Evolutionary conservation across 805 yeast species (phyloP).

Genomic region (Pichia californica): DNA sequence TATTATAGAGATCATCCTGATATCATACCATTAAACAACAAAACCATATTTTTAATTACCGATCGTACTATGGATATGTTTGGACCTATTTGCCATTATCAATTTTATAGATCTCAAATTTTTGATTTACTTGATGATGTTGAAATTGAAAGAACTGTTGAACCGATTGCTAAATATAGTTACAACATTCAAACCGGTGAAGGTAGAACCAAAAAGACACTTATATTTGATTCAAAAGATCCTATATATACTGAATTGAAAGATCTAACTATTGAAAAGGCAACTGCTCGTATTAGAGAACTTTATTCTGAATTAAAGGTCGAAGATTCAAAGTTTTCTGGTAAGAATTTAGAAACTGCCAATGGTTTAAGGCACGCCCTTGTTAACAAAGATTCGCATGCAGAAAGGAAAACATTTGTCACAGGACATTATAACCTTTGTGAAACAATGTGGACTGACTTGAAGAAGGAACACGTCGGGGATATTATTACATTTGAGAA

Average conservation of each 20-base stretch:
- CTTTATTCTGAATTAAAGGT: constrained; percentile 19
- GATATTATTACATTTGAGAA: constrained; percentile 85
- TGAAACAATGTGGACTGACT: constrained; percentile 56
- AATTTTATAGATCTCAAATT: constrained; percentile 87
- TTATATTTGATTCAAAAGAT: constrained; percentile 23
- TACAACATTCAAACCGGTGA: constrained; percentile 24
- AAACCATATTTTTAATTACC: constrained; percentile 62
- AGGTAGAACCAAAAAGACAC: constrained; percentile 20
- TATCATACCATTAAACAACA: constrained; percentile 45
- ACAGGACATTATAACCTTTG: constrained; percentile 30
- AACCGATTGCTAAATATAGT: constrained; percentile 22
- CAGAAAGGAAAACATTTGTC: constrained; percentile 19
- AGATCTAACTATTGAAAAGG: constrained; percentile 24
- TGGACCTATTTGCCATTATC: constrained; percentile 84
- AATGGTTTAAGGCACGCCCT: constrained; percentile 26
- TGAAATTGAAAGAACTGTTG: constrained; percentile 20
- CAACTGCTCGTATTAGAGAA: constrained; percentile 15
- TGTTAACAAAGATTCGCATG: constrained; percentile 22
- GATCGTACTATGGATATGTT: constrained; percentile 81
- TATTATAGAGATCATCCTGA: constrained; percentile 65
- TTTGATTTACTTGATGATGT: constrained; percentile 50
- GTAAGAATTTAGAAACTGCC: constrained; percentile 20
- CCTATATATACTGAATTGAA: constrained; percentile 21
- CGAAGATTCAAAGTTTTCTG: constrained; percentile 19
- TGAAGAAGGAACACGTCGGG: constrained; percentile 29